Percentiles rank a stretch among this genome's conserved stretches.
Conservation (phyloP, 2,329 filamentous ascomycete species). For the Beauveria bassiana region DNA sequence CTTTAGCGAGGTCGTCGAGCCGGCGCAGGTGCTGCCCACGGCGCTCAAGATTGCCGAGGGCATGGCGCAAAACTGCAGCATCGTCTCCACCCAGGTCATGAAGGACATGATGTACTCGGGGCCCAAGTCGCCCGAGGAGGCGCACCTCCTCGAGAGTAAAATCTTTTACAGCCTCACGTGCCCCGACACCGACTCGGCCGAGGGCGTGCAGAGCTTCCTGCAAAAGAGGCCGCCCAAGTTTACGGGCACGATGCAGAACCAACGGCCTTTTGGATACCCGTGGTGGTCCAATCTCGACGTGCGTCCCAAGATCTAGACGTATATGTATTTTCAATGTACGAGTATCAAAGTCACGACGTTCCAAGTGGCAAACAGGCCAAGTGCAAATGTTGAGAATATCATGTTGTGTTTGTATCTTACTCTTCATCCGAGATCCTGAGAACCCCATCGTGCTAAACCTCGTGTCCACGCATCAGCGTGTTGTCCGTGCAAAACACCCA, state of each 20-base stretch:
- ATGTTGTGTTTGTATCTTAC: neutral
- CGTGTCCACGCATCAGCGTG: neutral
- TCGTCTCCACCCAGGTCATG: conserved; percentile 58
- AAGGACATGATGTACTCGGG: conserved; percentile 62
- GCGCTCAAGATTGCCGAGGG: conserved; percentile 61
- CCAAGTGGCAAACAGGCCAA: neutral
- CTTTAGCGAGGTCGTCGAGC: conserved; percentile 58
- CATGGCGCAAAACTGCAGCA: conserved; percentile 58
- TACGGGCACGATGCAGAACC: conserved; percentile 49
- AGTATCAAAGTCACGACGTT: neutral
- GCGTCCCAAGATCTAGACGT: conserved; percentile 19
- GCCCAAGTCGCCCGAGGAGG: conserved; percentile 53
- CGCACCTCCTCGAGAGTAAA: conserved; percentile 61
- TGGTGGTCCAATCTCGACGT: conserved; percentile 54
- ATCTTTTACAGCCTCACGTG: conserved; percentile 53
- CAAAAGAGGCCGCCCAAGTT: conserved; percentile 60
- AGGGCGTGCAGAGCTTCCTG: conserved; percentile 62
- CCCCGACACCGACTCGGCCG: conserved; percentile 49
- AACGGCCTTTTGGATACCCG: conserved; percentile 53
- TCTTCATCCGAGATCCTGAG: conserved; percentile 5
- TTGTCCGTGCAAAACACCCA: neutral
- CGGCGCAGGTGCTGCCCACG: conserved; percentile 53
- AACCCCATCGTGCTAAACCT: neutral
- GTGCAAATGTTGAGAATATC: neutral
- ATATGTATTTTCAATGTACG: conserved; percentile 10